Evolutionary conservation across 2,329 filamentous ascomycete species (phyloP), one percentile per base, ranked within the genome.

Genomic region (Metarhizium humberi): DNA sequence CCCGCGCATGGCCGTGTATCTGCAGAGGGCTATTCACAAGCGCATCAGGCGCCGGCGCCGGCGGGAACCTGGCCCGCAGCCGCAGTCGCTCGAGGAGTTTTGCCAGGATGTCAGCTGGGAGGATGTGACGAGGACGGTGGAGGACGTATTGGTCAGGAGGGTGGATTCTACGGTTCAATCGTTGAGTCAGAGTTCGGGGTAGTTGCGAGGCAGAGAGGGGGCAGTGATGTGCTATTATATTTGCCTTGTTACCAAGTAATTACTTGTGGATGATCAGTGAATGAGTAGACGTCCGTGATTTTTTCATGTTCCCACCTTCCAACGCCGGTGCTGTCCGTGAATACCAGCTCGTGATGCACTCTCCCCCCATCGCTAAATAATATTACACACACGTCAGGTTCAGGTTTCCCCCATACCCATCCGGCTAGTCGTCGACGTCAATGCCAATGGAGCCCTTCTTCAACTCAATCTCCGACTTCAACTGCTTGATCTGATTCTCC

Each of bases 401-500:
- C 18, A 3, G n/a, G 18, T 10, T 16, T 20, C 42, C 4, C 11
- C 13, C 40, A 10, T 45, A 6, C 42, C 16, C 16, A 45, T 11
- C 42, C 6, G n/a, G 6, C n/a, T 43, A 71, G 52, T 71, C 69
- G 51, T 73, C 71, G 29, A 63, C 63, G 54, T 73, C 71, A 29
- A 73, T 70, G 51, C 71, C 72, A 32, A 76, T 73, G 11, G 73
- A 75, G 29, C 70, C 70, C 60, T 72, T 72, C 63, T 76, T 76
- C 56, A 75, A 67, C 58, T 71, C 71, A 61, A 76, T 74, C 58
- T 75, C 73, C 18, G 69, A 70, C 63, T 68, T 73, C 50, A 75
- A 67, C 63, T 74, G 70, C 62, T 72, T 78, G 61, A 82, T 79
- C 52, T 74, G 76, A 29, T 67, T 69, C 59, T 78, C 73, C 18